Evolutionary conservation across 306 rosid species (phyloP), one percentile per base, ranked within the genome.

Genomic region (Inga oerstediana): DNA sequence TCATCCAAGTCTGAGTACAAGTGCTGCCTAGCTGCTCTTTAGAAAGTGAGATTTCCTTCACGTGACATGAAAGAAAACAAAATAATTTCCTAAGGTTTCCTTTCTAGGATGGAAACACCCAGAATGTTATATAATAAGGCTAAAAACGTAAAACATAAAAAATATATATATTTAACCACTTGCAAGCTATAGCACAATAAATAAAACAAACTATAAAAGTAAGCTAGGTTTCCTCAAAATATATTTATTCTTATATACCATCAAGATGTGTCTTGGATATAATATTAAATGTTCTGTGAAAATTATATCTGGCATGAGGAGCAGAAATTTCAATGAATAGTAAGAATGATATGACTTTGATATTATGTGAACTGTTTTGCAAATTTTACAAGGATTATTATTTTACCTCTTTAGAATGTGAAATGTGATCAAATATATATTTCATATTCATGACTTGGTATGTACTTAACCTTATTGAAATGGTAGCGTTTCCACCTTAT

Each of bases 41-140:
- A n/a, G n/a, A n/a, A 56, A 58, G 13, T 58, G 64, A 58, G 64
- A 20, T 58, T 58, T 58, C 64, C 64, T 8, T n/a, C 30, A 19
- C 30, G 9, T 58, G 30, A 58, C 54, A 14, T 49, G 54, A 56
- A 58, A 30, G 64, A n/a, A n/a, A 58, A 58, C 4, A 58, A 20
- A 58, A 19, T 20, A 20, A 58, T 58, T 8, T 58, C 64, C 3
- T 8, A 58, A n/a, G 4, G 24, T 58, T 49, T 49, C 56, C 17
- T 45, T 14, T 44, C 3, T 44, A 44, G 48, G 48, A 44, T 44
- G 48, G 48, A 44, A 44, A 44, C 48, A 44, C 2, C 48, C 48
- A 44, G 2, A 44, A 15, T 15, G 17, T 52, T 49, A 12, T 3
- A 49, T 10, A 49, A 14, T 12, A 92, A 91, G 98, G 98, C 93